phyloP scores from a whole-genome alignment of 768 basidiomycete genomes.

The Lactarius sp. region DNA sequence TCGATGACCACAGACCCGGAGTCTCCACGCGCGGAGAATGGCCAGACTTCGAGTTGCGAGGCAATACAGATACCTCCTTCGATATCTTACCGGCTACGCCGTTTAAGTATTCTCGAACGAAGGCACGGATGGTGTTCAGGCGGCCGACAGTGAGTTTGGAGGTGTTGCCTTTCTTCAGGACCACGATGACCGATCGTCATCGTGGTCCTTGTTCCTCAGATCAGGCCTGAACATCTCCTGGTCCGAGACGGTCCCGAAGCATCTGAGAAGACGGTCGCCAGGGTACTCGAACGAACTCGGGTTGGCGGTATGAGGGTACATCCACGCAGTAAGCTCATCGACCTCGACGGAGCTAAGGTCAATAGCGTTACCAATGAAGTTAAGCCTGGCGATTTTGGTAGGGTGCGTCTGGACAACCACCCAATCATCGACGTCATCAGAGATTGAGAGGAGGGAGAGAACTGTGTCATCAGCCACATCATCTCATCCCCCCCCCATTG shows the following conservation, averaged over 20 bases:
- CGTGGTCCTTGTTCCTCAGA: not conserved
- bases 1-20: not conserved
- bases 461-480: too few relatives aligned
- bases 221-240: not conserved
- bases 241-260: not conserved
- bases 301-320: not conserved
- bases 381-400: not conserved
- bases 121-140: slow-evolving; percentile 22
- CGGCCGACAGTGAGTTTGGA: slow-evolving; percentile 26
- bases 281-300: not conserved
- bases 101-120: not conserved
- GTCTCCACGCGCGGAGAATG: not conserved
- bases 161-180: slow-evolving; percentile 23
- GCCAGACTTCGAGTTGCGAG: slow-evolving; percentile 14
- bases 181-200: not conserved
- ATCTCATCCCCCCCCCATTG: too few relatives aligned
- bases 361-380: not conserved
- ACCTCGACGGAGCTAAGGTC: not conserved
- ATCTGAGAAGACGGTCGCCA: not conserved
- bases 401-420: not conserved
- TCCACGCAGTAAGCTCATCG: not conserved
- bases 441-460: too few relatives aligned
- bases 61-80: slow-evolving; percentile 20
- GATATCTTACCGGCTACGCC: not conserved
- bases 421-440: too few relatives aligned